phyloP scores from a whole-genome alignment of 1,284 basidiomycete species.

The Apiotrichum laibachii region DNA sequence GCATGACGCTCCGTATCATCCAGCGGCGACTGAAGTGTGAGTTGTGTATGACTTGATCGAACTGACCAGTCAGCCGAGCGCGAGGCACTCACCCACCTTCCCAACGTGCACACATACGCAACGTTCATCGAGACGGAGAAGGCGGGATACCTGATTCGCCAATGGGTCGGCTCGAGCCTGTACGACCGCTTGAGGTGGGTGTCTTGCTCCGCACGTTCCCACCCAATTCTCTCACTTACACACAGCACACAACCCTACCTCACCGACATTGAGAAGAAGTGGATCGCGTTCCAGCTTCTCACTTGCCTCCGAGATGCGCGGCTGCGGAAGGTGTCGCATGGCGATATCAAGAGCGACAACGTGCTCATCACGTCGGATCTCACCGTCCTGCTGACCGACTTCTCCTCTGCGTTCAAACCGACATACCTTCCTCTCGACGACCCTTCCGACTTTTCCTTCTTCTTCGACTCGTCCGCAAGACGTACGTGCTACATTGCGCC shows the following conservation, averaged over 20 bases:
- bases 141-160: conserved; percentile 90
- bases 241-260: conserved; percentile 91
- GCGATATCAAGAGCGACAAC: conserved; percentile 98
- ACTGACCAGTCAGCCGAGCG: conserved; percentile 63
- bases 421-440: conserved; percentile 94
- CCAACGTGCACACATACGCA: conserved; percentile 87
- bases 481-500: conserved; percentile 96
- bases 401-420: conserved; percentile 90
- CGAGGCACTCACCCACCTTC: conserved; percentile 76
- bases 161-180: conserved; percentile 91
- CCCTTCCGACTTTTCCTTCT: conserved; percentile 96
- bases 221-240: background rate
- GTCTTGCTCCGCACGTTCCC: background rate
- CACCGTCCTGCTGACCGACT: conserved; percentile 92
- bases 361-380: conserved; percentile 95
- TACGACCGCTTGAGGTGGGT: conserved; percentile 95
- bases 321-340: conserved; percentile 77
- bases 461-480: conserved; percentile 90
- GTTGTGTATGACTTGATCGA: conserved; percentile 21
- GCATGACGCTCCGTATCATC: conserved; percentile 65
- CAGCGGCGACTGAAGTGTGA: conserved; percentile 67
- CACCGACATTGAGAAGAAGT: conserved; percentile 88
- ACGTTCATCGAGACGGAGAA: conserved; percentile 91
- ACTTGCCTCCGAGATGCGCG: conserved; percentile 79
- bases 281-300: conserved; percentile 94